Percentiles rank a stretch among this genome's conserved stretches.
phyloP scores from a whole-genome alignment of 257 asterid genomes.

The Lantana camara region DNA sequence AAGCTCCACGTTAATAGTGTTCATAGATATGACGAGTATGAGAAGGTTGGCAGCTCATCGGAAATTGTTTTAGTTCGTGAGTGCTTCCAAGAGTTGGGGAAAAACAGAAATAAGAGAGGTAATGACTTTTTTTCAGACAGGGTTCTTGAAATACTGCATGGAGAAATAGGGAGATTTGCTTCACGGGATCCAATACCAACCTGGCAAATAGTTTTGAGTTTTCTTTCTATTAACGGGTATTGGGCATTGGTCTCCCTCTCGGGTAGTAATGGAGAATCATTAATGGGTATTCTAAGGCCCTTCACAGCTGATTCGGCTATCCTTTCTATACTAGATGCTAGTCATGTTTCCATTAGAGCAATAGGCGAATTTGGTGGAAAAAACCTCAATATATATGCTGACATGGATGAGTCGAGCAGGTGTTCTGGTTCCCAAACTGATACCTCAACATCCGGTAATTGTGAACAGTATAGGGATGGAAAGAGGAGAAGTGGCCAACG shows the following conservation, averaged over 20 bases:
- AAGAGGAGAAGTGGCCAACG: conserved; percentile 54
- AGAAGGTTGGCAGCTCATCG: conserved; percentile 37
- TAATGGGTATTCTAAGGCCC: conserved; percentile 65
- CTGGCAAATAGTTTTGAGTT: conserved; percentile 86
- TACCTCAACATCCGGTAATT: conserved; percentile 57
- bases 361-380: conserved; percentile 27
- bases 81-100: conserved; percentile 39
- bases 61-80: conserved; percentile 59
- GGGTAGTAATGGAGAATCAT: conserved; percentile 46
- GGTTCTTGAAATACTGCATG: conserved; percentile 66
- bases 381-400: conserved; percentile 27
- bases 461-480: conserved; percentile 39
- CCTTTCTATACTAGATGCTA: conserved; percentile 43
- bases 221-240: conserved; percentile 60
- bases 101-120: conserved; percentile 36
- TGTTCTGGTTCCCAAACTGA: conserved; percentile 60
- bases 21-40: conserved; percentile 38
- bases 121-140: conserved; percentile 49
- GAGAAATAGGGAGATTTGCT: conserved; percentile 45
- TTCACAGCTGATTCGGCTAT: conserved; percentile 65
- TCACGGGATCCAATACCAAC: conserved; percentile 43
- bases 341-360: conserved; percentile 25
- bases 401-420: conserved; percentile 34
- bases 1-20: conserved; percentile 66
- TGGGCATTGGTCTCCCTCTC: conserved; percentile 65